Base-by-base conservation (phyloP, 805 yeast genomes). In the Alloascoidea hylecoeti region DNA sequence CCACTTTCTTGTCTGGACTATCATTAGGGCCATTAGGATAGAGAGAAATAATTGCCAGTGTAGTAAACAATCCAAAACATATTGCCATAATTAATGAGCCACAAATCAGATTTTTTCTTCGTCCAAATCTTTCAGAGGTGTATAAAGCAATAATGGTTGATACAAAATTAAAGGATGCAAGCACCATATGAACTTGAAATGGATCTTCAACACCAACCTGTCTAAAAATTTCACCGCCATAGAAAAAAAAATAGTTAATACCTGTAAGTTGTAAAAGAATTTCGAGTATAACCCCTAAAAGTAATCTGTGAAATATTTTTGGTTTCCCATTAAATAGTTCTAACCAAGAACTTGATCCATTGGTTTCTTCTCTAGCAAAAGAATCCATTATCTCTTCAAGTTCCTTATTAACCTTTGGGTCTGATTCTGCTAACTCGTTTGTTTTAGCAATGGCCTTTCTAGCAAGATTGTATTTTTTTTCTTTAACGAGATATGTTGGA, bases 271-370 rank as follows among this genome's bases (percentile, higher is more conserved):
- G 84, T 54, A 70, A 76, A 57, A 70, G 61, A 46, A 68, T 78
- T 58, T 84, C 94, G 17, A 80, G 47, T 3, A 65, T 56, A 40
- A 74, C 67, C 38, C 94, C 94, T n/a, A 89, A 75, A 16, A 72
- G 40, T 57, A 79, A 64, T 49, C 81, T 59, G 39, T 64, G 57
- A 16, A 60, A 52, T 57, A 78, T 86, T 54, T 23, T 9, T 9
- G 9, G 9, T 23, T 9, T n/a, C 9, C 13, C 13, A 9, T n/a
- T 56, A 58, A 82, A 79, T 44, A 82, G 75, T 9, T 23, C 30
- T n/a, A 51, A 73, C 79, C 15, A 52, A 40, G 50, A 75, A 57
- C 3, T 70, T 56, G 3, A 68, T 58, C 14, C 61, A 78, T 69
- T 64, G 39, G 78, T 65, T 42, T 58, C 55, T 54, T 82, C 92